Evolutionary conservation across 495 filamentous ascomycete species (phyloP), one percentile per base, ranked within the genome.

Genomic region (Chaetomium cochliodes): DNA sequence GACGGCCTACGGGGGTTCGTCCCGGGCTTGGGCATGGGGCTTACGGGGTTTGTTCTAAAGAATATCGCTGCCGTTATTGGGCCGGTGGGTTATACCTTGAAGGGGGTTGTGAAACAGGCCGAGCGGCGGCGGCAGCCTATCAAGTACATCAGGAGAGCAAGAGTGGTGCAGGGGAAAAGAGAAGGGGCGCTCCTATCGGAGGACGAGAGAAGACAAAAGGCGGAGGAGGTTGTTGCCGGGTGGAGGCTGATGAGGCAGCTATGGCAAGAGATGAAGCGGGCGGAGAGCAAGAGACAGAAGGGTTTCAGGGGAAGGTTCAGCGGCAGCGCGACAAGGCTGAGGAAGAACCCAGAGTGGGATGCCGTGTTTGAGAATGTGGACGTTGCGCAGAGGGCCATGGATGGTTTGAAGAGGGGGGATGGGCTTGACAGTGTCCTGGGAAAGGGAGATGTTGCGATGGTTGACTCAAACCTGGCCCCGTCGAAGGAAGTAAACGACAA

Each of bases 1-100:
- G 78, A 85, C 1, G 81, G 84, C 2, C 67, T 85, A 0, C 67
- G 82, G 4, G 91, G 91, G 0, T 84, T 85, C 41, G 70, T 86
- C 1, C 84, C 82, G 64, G 92, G 92, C 3, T 70, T 92, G 2
- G 89, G 87, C 0, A 92, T 90, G 79, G 91, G 92, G 2, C 67
- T 91, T 1, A 86, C 88, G 3, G 89, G 92, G 0, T 83, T 92
- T 26, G 81, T 91, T 6, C 78, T 92, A 3, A 92, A 93, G 73
- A 80, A 88, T 59, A 75, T 89, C 18, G 80, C 86, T 15, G 89
- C 88, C 1, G 60, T 89, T 0, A 69, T 88, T 3, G 88, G 87
- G 3, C 85, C 88, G 0, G 70, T 85, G 7, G 89, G 83, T 0
- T 91, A 87, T 60, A 82, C 85, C 0, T 75, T 90, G 23, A 88